Conservation (phyloP, 257 asterid species). For the Penstemon barbatus region DNA sequence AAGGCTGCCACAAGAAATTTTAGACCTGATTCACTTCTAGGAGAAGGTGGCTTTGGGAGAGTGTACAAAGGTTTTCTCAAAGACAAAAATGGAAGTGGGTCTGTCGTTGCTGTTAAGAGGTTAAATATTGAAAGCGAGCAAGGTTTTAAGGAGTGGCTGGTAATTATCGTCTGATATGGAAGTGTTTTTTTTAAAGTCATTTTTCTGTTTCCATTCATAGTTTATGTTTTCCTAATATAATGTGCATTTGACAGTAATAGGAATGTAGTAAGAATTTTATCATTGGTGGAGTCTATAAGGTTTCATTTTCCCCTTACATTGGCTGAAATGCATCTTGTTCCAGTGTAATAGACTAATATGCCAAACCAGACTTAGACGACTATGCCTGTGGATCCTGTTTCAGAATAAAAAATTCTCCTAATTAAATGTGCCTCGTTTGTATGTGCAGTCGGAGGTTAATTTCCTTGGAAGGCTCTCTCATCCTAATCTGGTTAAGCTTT, state of each 20-base stretch:
- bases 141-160: conserved; percentile 90
- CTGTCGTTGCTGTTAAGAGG: conserved; percentile 77
- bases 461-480: conserved; percentile 83
- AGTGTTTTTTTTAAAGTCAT: no score
- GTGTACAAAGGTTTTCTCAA: conserved; percentile 93
- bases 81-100: conserved; percentile 43
- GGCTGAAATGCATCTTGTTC: no score
- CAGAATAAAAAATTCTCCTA: no score
- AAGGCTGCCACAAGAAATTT: conserved; percentile 70
- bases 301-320: no score
- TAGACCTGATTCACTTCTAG: conserved; percentile 68
- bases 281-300: not conserved
- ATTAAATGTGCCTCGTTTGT: not conserved
- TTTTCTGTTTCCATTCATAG: not conserved
- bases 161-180: not conserved
- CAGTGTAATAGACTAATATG: no score
- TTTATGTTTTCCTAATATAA: not conserved
- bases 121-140: conserved; percentile 68
- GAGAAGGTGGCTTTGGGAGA: conserved; percentile 95
- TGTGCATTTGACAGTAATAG: not conserved
- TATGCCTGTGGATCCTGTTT: no score
- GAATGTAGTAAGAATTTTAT: not conserved
- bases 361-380: no score
- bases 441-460: conserved; percentile 71
- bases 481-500: conserved; percentile 75